These are phyloP conservation scores for Ramaria sp. DNA, from an alignment of 768 basidiomycete genomes.

Conservation along the genomic window DNA sequence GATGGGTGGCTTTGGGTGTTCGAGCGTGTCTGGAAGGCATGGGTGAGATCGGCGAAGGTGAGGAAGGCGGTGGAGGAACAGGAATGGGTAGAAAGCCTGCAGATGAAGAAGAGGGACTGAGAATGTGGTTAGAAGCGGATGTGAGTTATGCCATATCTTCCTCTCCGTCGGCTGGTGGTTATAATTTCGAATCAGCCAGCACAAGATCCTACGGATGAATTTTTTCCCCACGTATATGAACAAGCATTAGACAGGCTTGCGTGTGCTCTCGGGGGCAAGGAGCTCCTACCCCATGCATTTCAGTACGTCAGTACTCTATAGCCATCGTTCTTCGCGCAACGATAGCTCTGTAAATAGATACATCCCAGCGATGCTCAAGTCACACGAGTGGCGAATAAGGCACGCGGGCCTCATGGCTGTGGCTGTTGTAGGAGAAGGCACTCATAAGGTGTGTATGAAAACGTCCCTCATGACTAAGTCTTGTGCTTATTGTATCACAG, in stretches of 20 bases:
- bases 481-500: conserved; percentile 20
- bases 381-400: conserved; percentile 74
- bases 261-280: conserved; percentile 65
- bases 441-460: conserved; percentile 40
- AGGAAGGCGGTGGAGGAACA: conserved; percentile 19
- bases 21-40: conserved; percentile 74
- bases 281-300: conserved; percentile 71
- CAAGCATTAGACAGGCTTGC: conserved; percentile 76
- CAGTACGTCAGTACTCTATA: conserved; percentile 14
- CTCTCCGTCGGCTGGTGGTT: neutral
- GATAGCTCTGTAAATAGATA: conserved; percentile 20
- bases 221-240: conserved; percentile 67
- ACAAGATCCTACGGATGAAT: conserved; percentile 43
- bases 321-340: neutral
- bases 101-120: conserved; percentile 22
- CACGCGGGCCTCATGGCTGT: conserved; percentile 86
- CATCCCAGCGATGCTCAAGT: conserved; percentile 72
- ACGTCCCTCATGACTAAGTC: neutral
- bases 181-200: conserved; percentile 37
- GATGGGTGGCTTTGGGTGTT: conserved; percentile 62
- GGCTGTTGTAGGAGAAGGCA: conserved; percentile 77
- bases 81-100: conserved; percentile 15
- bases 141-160: conserved; percentile 32
- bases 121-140: conserved; percentile 63
- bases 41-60: conserved; percentile 62